A percentile compares a stretch with the other conserved stretches of the same genome.
Conservation (phyloP, 352 stramenopile species). For the Ochromonadaceae sp. region DNA sequence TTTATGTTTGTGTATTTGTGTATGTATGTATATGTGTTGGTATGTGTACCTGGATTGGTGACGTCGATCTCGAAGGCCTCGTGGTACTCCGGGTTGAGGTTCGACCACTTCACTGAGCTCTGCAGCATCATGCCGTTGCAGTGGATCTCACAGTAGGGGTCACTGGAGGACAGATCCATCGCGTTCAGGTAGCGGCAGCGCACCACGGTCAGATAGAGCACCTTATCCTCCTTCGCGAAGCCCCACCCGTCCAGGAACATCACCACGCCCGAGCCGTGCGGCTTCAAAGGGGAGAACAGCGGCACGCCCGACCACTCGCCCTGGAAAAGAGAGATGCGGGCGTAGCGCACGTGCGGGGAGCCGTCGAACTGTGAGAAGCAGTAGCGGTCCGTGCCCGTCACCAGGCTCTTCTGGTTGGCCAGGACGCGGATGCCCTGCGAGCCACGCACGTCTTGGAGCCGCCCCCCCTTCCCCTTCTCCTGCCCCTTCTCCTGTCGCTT, state of each 20-base stretch:
- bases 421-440: neutral
- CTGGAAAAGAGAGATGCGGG: neutral
- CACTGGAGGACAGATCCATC: neutral
- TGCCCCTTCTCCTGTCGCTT: too few relatives aligned
- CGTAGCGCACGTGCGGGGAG: slow-evolving; percentile 1
- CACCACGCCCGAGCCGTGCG: slow-evolving; percentile 5
- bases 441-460: neutral
- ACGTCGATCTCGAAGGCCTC: slow-evolving; percentile 17
- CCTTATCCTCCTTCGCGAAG: slow-evolving; percentile 12
- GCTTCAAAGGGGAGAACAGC: neutral
- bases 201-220: slow-evolving; percentile 6
- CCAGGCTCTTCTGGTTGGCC: neutral
- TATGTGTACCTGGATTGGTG: slow-evolving; percentile 14
- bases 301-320: slow-evolving; percentile 11
- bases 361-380: neutral
- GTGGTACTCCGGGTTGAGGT: slow-evolving; percentile 6
- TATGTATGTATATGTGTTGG: too few relatives aligned
- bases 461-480: too few relatives aligned
- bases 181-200: slow-evolving; percentile 1
- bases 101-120: slow-evolving; percentile 5
- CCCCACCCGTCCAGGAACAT: slow-evolving; percentile 15
- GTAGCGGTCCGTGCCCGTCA: neutral
- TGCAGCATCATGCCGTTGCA: slow-evolving; percentile 6
- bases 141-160: slow-evolving; percentile 13
- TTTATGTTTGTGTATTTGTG: too few relatives aligned